These are phyloP conservation scores for Calocera viscosa DNA, from an alignment of 768 basidiomycete species.

Conservation along the genomic window DNA sequence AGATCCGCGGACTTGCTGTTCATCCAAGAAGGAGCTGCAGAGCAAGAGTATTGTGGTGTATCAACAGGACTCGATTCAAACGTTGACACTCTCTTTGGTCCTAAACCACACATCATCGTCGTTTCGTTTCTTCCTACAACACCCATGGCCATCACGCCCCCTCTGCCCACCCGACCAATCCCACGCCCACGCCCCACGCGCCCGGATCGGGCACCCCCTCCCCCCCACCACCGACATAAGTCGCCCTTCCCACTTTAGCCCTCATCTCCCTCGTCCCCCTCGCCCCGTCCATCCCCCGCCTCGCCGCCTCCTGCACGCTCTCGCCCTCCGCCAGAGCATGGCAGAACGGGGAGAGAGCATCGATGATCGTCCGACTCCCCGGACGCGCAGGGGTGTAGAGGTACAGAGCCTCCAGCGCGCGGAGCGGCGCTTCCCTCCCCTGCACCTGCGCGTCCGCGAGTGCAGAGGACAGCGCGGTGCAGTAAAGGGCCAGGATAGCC, in stretches of 20 bases:
- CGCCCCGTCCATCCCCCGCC: constrained; percentile 51
- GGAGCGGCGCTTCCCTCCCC: not conserved
- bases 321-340: constrained; percentile 30
- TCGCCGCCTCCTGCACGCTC: constrained; percentile 42
- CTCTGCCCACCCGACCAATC: constrained; percentile 29
- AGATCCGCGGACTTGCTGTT: too few relatives aligned
- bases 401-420: constrained; percentile 52
- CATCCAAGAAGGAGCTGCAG: too few relatives aligned
- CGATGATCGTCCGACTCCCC: constrained; percentile 84
- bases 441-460: not conserved
- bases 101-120: too few relatives aligned
- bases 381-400: constrained; percentile 80
- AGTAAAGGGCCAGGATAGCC: constrained; percentile 24
- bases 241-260: constrained; percentile 79
- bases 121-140: too few relatives aligned
- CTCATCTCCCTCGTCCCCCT: constrained; percentile 60
- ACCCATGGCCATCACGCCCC: too few relatives aligned
- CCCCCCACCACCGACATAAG: constrained; percentile 42
- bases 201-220: constrained; percentile 53
- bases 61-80: too few relatives aligned
- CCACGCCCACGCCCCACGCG: constrained; percentile 66
- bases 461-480: not conserved
- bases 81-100: too few relatives aligned
- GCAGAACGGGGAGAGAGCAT: constrained; percentile 74
- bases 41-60: too few relatives aligned